Conservation (phyloP, 768 basidiomycete genomes). For the Tricholomella constricta region DNA sequence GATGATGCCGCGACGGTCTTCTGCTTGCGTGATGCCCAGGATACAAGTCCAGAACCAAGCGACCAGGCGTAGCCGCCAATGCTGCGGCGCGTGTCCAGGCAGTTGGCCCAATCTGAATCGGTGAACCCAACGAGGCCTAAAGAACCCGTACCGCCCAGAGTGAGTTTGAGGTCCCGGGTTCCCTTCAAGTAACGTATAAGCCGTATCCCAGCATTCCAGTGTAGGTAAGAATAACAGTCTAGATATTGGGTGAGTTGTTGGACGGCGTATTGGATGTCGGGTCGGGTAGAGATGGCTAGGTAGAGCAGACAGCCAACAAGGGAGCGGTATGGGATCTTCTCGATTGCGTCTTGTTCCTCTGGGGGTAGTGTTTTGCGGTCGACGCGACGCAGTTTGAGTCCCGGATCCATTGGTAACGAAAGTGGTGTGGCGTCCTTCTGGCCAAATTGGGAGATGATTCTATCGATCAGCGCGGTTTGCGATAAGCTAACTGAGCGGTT, state of each 20-base stretch:
- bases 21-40: constrained; percentile 39
- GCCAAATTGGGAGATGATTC: not conserved
- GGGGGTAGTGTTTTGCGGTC: not conserved
- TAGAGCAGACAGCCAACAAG: not conserved
- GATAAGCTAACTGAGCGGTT: not conserved
- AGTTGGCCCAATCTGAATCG: not conserved
- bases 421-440: not conserved
- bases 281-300: not conserved
- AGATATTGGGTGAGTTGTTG: not conserved
- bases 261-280: not conserved
- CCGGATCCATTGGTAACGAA: not conserved
- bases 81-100: not conserved
- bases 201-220: not conserved
- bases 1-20: constrained; percentile 25
- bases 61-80: constrained; percentile 36
- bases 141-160: not conserved
- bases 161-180: not conserved
- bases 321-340: not conserved
- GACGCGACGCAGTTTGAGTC: not conserved
- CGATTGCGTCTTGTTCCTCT: not conserved
- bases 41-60: constrained; percentile 30
- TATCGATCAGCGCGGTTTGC: not conserved
- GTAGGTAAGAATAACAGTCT: not conserved
- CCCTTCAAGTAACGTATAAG: too few species aligned
- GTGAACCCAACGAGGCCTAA: not conserved